Percentiles rank a stretch among this genome's conserved stretches.
Conservation (phyloP, 768 basidiomycete species). For the Cantharellus anzutake region DNA sequence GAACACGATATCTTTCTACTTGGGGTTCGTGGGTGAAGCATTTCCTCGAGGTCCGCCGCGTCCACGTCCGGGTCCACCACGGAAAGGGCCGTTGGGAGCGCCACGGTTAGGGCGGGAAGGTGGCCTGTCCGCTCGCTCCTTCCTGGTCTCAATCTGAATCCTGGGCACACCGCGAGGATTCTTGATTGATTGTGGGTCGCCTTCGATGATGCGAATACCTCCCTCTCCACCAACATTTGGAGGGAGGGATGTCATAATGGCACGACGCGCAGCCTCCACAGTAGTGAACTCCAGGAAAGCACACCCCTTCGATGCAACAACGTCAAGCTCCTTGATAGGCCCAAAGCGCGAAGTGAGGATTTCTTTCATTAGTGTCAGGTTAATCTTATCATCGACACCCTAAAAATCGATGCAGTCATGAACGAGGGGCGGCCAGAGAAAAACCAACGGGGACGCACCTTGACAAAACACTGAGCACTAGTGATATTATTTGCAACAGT, state of each 20-base stretch:
- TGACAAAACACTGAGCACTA: conserved; percentile 79
- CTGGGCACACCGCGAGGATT: conserved; percentile 13
- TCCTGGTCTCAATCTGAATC: conserved; percentile 73
- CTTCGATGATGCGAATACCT: conserved; percentile 60
- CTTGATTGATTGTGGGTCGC: conserved; percentile 23
- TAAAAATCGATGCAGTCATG: conserved; percentile 14
- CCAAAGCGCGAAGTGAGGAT: conserved; percentile 50
- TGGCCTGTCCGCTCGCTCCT: conserved; percentile 76
- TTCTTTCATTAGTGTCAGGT: conserved; percentile 29
- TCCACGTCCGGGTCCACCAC: background rate
- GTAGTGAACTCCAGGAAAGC: conserved; percentile 81
- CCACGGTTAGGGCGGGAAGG: conserved; percentile 5
- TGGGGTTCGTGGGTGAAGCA: background rate
- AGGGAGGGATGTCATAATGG: conserved; percentile 58
- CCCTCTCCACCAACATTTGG: conserved; percentile 65
- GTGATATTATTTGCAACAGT: conserved; percentile 42
- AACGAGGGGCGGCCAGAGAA: background rate
- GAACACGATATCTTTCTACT: too few species aligned
- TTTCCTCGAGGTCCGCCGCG: background rate
- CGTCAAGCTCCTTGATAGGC: conserved; percentile 69
- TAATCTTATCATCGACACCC: conserved; percentile 55
- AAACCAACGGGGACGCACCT: conserved; percentile 28
- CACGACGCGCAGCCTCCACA: conserved; percentile 66
- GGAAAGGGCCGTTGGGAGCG: background rate
- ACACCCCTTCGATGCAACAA: conserved; percentile 74